Conservation (phyloP, 441 rosid genomes). For the Mallotus repandus region DNA sequence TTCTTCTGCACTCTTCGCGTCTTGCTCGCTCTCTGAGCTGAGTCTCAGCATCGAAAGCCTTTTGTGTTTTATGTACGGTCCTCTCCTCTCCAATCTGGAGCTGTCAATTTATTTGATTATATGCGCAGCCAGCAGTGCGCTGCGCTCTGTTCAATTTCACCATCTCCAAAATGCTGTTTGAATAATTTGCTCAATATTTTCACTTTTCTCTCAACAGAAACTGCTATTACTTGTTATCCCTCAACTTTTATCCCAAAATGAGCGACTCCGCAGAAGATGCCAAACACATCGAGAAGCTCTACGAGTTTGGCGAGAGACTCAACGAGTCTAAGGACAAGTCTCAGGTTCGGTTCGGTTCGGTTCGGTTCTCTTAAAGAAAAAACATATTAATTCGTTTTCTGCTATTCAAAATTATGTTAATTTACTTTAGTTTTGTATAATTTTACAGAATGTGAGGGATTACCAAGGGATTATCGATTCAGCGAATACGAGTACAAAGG, state of each 20-base stretch:
- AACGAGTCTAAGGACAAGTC: conserved; percentile 94
- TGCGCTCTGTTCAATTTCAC: neutral
- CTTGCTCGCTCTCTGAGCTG: neutral
- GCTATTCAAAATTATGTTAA: no score
- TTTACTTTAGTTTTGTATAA: neutral
- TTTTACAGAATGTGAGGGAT: conserved; percentile 67
- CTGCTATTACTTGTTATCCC: neutral
- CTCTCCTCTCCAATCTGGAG: neutral
- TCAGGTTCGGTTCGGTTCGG: conserved; percentile 46
- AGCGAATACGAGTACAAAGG: conserved; percentile 70
- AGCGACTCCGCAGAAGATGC: conserved; percentile 61
- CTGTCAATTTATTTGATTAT: neutral
- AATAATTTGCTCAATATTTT: conserved; percentile 14
- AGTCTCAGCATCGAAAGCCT: neutral
- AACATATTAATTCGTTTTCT: conserved; percentile 1
- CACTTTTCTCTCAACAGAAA: conserved; percentile 10
- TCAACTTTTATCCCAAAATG: conserved; percentile 32
- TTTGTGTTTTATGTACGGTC: neutral
- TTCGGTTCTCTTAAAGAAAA: neutral
- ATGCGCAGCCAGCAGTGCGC: neutral
- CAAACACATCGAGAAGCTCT: conserved; percentile 83
- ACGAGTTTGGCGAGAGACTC: conserved; percentile 93
- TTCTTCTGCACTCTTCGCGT: neutral
- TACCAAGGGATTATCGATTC: conserved; percentile 83
- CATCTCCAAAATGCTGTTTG: conserved; percentile 2